These are phyloP conservation scores for Penicillium antarcticum DNA, from an alignment of 495 filamentous ascomycete species.

Conservation along the genomic window DNA sequence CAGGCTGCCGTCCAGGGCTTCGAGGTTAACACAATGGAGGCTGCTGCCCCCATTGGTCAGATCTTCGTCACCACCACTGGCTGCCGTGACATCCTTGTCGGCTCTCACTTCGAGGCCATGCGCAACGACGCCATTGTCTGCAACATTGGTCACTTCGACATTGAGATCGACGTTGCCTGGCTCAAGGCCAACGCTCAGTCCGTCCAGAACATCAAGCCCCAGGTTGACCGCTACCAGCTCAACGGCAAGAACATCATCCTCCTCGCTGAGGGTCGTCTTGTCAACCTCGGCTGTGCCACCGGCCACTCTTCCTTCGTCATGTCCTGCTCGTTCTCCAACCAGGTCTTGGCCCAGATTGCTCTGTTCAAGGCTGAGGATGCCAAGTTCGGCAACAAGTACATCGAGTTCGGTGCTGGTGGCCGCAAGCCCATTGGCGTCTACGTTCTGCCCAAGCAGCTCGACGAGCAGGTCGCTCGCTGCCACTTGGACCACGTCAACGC, in stretches of 20 bases:
- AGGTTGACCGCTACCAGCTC: conserved; percentile 97
- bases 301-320: conserved; percentile 99
- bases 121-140: conserved; percentile 98
- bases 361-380: conserved; percentile 90
- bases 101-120: conserved; percentile 93
- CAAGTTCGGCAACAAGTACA: conserved; percentile 86
- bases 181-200: conserved; percentile 92
- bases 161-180: conserved; percentile 99
- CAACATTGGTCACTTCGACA: conserved; percentile 99
- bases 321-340: conserved; percentile 99
- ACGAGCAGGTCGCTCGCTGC: conserved; percentile 94
- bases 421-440: conserved; percentile 93
- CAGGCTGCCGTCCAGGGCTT: conserved; percentile 97
- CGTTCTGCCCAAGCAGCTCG: conserved; percentile 96
- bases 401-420: conserved; percentile 88
- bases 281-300: conserved; percentile 98
- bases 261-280: conserved; percentile 94
- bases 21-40: conserved; percentile 97
- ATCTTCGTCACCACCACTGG: conserved; percentile 99
- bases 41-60: conserved; percentile 81
- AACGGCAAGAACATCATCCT: conserved; percentile 97
- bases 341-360: conserved; percentile 98
- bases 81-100: conserved; percentile 94
- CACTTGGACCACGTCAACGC: conserved; percentile 94
- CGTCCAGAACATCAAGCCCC: conserved; percentile 98